Evolutionary conservation across 257 asterid genomes (phyloP).

Genomic region (Solanum microdontum): DNA sequence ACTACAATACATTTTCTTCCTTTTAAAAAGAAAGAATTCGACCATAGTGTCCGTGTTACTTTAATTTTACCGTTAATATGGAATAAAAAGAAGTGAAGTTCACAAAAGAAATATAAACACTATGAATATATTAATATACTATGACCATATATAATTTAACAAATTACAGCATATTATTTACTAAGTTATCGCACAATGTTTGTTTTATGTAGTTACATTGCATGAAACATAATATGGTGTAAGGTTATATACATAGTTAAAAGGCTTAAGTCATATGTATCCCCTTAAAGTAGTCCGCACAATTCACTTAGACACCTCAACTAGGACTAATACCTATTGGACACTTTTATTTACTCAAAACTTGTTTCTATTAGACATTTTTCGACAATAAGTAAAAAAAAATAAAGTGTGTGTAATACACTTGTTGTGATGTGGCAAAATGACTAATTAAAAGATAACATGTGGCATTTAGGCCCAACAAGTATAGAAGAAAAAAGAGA

Average conservation of each 20-base stretch:
- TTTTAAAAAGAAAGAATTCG: not conserved
- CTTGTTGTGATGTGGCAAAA: too few relatives aligned
- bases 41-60: not conserved
- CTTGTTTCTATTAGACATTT: too few relatives aligned
- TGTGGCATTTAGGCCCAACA: too few relatives aligned
- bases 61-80: not conserved
- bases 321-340: too few relatives aligned
- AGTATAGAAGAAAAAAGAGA: too few relatives aligned
- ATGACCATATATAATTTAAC: not conserved
- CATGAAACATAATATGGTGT: not conserved
- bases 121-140: not conserved
- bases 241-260: too few relatives aligned
- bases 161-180: not conserved
- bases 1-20: not conserved
- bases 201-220: not conserved
- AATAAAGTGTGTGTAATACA: too few relatives aligned
- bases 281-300: accelerated
- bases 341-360: too few relatives aligned
- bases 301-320: too few relatives aligned
- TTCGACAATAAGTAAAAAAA: too few relatives aligned
- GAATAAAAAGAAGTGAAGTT: not conserved
- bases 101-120: not conserved
- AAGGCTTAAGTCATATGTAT: too few relatives aligned
- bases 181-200: not conserved
- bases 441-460: too few relatives aligned